phyloP scores from a whole-genome alignment of 148 eudicot genomes.

The Persicaria tinctoria region DNA sequence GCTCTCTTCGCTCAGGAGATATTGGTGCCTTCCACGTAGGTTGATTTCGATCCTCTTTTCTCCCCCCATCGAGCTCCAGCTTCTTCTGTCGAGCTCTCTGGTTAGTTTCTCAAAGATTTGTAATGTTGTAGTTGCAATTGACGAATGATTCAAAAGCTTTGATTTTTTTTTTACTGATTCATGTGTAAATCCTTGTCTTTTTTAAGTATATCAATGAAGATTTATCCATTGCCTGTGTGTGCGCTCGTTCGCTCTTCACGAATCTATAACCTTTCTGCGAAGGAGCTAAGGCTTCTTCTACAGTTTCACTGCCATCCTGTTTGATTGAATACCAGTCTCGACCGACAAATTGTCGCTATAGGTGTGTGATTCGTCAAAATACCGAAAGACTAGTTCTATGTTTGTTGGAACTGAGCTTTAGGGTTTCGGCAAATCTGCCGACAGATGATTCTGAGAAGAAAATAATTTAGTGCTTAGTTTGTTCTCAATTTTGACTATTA shows the following conservation, averaged over 20 bases:
- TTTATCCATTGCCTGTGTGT: background rate
- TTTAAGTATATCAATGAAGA: conserved; percentile 4
- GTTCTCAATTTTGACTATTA: too few relatives aligned
- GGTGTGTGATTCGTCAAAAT: background rate
- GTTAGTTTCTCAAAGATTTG: background rate
- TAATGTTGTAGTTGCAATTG: background rate
- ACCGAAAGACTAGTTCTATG: background rate
- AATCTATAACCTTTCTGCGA: background rate
- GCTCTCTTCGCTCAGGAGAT: conserved; percentile 48
- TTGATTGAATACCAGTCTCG: background rate
- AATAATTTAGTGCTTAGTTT: background rate
- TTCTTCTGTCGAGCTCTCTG: background rate
- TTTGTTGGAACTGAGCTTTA: background rate
- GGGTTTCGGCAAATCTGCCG: background rate
- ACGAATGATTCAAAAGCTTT: background rate
- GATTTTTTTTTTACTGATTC: background rate
- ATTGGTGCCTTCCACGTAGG: conserved; percentile 59
- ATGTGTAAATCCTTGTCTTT: background rate
- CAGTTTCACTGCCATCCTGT: background rate
- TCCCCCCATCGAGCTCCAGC: background rate
- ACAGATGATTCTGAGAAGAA: background rate
- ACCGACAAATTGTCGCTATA: background rate
- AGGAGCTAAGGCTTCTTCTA: conserved; percentile 5
- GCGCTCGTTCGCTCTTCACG: background rate
- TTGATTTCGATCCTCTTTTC: conserved; percentile 17